phyloP scores from a whole-genome alignment of 768 basidiomycete species.

The Roridomyces roridus region DNA sequence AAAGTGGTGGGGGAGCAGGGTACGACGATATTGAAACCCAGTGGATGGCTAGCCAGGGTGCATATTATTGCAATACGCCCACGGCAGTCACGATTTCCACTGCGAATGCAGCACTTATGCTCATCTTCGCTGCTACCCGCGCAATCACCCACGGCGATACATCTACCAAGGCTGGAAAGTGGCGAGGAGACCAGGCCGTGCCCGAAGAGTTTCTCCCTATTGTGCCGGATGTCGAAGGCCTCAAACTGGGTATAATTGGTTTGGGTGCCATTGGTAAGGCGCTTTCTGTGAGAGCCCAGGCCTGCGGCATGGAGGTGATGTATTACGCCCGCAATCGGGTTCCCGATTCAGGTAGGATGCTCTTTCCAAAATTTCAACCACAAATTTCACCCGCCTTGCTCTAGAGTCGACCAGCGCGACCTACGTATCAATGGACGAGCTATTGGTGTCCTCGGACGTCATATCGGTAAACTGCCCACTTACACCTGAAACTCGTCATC shows the following conservation, averaged over 20 bases:
- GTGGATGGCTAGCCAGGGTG: constrained; percentile 24
- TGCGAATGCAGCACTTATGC: constrained; percentile 28
- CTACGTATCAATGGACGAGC: constrained; percentile 23
- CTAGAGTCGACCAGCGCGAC: constrained; percentile 22
- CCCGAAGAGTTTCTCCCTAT: constrained; percentile 12
- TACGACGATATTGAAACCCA: constrained; percentile 21
- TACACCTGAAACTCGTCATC: constrained; percentile 23
- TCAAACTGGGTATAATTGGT: constrained; percentile 28
- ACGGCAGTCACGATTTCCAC: constrained; percentile 25
- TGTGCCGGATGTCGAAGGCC: constrained; percentile 24
- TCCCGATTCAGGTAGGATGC: constrained; percentile 16
- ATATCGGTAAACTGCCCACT: constrained; percentile 30
- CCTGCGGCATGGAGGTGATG: constrained; percentile 29
- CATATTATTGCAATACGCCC: constrained; percentile 30
- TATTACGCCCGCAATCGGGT: constrained; percentile 26
- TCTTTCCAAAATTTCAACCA: no score
- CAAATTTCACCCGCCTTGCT: not conserved
- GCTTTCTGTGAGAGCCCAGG: constrained; percentile 26
- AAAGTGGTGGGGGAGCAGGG: constrained; percentile 21
- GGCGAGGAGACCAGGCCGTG: constrained; percentile 18
- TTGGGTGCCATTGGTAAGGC: constrained; percentile 27
- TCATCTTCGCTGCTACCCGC: constrained; percentile 27
- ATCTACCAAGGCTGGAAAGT: constrained; percentile 23
- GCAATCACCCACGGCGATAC: constrained; percentile 22
- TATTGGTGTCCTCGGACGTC: constrained; percentile 25